Base-by-base conservation (phyloP, 129 eudicot genomes). In the Flaveria brownii region DNA sequence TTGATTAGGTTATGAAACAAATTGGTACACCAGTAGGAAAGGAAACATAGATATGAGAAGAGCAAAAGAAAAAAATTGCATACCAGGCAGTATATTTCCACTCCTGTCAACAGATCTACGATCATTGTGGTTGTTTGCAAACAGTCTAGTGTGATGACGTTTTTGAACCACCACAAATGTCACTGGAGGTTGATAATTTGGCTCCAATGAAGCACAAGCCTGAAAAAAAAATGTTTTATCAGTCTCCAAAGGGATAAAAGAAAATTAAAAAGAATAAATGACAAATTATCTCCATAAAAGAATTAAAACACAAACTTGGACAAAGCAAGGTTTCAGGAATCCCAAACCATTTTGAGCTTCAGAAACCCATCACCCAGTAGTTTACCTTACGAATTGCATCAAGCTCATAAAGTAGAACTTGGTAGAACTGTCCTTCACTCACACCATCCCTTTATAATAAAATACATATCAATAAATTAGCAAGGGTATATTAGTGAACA, bases 81-180 rank as follows among this genome's bases (percentile, higher is more conserved):
- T 82, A 92, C 98, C 98, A 26, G 98, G 98, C 61, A 92, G 77
- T 47, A 92, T 92, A 57, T 92, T 92, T 75, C 98, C 98, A 77
- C 98, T 92, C 47, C 89, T 80, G 77, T 92, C 96, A 57, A 90
- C 89, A 61, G 91, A 85, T 82, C 77, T 76, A 10, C 87, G 87
- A 71, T 92, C 94, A 69, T 41, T 64, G 62, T 92, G 98, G 50
- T 92, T 86, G 71, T 92, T 85, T 28, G 96, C 96, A 85, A 92
- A 92, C 80, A 92, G 74, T 67, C 96, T 79, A 3, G 98, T 92
- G 70, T 90, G 98, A 74, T 92, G 98, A 10, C 98, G 98, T 81
- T 92, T 92, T 78, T 92, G 98, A 77, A 92, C 98, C 81, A 92
- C 98, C 28, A 92, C 90, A 86, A 92, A 92, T 4, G 98, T 92